Conservation (phyloP, 441 rosid genomes). For the Populus hybrid region DNA sequence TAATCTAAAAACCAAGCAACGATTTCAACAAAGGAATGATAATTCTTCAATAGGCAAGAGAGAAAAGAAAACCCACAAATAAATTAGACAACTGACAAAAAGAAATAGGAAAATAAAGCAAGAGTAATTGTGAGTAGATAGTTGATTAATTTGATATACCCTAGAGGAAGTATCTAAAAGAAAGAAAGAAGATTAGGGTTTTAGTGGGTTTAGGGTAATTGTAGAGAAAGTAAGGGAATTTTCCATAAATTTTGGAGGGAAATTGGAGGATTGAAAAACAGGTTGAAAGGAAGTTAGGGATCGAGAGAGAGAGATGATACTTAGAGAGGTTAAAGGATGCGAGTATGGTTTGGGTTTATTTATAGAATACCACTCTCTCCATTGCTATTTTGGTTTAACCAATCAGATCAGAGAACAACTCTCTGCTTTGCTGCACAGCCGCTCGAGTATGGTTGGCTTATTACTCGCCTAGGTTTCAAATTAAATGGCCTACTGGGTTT, state of each 20-base stretch:
- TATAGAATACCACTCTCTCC: not conserved
- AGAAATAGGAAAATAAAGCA: not conserved
- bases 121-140: not conserved
- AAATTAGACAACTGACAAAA: not conserved
- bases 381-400: not conserved
- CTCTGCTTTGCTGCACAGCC: not conserved
- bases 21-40: not conserved
- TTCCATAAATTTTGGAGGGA: constrained; percentile 20
- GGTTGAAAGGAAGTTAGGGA: not conserved
- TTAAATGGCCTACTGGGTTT: not conserved
- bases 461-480: not conserved
- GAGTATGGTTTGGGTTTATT: not conserved
- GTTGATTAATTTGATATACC: not conserved
- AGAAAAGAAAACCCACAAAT: not conserved
- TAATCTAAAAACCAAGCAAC: not conserved
- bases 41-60: not conserved
- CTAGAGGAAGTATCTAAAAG: not conserved
- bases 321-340: not conserved
- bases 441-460: not conserved
- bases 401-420: not conserved
- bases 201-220: not conserved
- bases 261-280: constrained; percentile 13
- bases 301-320: not conserved
- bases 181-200: not conserved
- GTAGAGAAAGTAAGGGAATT: not conserved